Conservation (phyloP, 768 basidiomycete genomes). For the Boletus rubescentipes region DNA sequence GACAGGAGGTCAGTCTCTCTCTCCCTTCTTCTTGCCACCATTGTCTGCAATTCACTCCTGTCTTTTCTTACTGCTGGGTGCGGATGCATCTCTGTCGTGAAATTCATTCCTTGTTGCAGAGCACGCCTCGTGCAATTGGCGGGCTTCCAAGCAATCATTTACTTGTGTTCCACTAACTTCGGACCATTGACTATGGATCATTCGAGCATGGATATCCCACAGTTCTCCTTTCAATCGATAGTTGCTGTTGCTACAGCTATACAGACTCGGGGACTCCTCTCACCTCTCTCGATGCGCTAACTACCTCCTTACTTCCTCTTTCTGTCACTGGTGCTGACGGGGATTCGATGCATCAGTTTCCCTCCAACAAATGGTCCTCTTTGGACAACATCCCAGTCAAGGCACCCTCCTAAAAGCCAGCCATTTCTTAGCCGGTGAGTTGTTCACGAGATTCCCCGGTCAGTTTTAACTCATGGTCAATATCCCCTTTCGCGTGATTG, state of each 20-base stretch:
- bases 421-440: conserved; percentile 79
- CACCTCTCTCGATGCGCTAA: not conserved
- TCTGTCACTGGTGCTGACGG: conserved; percentile 8
- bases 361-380: conserved; percentile 95
- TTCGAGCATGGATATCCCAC: too few relatives aligned
- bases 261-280: too few relatives aligned
- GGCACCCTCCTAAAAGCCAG: conserved; percentile 92
- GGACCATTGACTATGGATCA: too few relatives aligned
- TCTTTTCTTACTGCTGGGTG: too few relatives aligned
- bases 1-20: conserved; percentile 67
- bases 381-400: conserved; percentile 94
- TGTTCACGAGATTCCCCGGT: not conserved
- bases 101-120: not conserved
- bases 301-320: not conserved
- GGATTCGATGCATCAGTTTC: conserved; percentile 59
- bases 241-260: too few relatives aligned
- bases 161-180: too few relatives aligned
- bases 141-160: too few relatives aligned
- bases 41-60: not conserved
- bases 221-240: too few relatives aligned
- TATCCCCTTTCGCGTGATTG: not conserved
- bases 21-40: not conserved
- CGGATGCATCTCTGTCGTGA: not conserved
- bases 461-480: not conserved
- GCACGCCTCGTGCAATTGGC: not conserved